These are phyloP conservation scores for Boletus subparvulus DNA, from an alignment of 768 basidiomycete genomes.

Conservation along the genomic window DNA sequence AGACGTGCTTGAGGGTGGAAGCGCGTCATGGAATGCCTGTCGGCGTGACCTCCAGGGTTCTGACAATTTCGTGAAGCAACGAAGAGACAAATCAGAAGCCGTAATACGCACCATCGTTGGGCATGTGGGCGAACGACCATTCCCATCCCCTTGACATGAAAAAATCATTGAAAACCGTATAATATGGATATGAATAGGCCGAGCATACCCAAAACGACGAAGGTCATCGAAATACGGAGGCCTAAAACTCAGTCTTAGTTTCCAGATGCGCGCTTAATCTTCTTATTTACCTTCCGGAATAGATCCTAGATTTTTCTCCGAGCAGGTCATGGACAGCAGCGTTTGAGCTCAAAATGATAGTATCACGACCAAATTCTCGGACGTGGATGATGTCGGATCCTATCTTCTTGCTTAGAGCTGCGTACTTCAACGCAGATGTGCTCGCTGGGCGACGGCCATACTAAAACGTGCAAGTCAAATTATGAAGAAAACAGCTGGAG, in stretches of 20 bases:
- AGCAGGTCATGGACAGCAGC: constrained; percentile 1
- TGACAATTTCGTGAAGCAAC: neutral
- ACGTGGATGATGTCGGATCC: constrained; percentile 4
- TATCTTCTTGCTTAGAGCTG: neutral
- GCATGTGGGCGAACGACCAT: constrained; percentile 8
- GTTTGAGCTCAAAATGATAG: constrained; percentile 1
- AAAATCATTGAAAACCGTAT: neutral
- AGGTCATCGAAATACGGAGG: constrained; percentile 1
- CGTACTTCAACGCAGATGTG: constrained; percentile 6
- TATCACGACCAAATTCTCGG: constrained; percentile 3
- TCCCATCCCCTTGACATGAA: constrained; percentile 1
- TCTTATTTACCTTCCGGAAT: constrained; percentile 1
- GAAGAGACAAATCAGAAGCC: neutral
- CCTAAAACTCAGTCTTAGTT: neutral
- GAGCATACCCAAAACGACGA: constrained; percentile 5
- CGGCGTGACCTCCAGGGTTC: constrained; percentile 3
- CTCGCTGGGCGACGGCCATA: constrained; percentile 18
- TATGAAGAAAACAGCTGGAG: neutral
- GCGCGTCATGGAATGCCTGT: constrained; percentile 5
- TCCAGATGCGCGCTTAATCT: neutral
- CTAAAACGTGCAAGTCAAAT: neutral
- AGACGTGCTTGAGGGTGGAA: neutral
- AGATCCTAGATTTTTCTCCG: constrained; percentile 5
- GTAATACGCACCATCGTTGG: constrained; percentile 1
- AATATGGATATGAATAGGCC: neutral